Evolutionary conservation across 257 asterid species (phyloP).

Genomic region (Eucommia ulmoides): DNA sequence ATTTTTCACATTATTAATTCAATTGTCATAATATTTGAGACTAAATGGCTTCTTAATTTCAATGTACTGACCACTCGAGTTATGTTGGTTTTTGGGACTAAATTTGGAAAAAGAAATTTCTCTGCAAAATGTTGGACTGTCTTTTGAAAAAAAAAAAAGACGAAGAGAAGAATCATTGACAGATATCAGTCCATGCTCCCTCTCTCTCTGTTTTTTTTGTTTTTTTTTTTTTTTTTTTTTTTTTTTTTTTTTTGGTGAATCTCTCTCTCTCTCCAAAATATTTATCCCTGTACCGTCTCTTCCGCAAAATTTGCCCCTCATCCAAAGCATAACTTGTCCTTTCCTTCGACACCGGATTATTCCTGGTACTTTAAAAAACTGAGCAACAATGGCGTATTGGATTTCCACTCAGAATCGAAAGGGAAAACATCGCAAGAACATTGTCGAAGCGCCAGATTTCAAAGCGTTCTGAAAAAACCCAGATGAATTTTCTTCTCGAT

Average conservation of each 20-base stretch:
- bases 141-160: not conserved
- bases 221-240: no score
- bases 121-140: not conserved
- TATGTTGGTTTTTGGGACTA: not conserved
- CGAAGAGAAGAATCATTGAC: no score
- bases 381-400: no score
- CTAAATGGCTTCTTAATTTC: no score
- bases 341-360: not conserved
- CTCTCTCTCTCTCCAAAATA: not conserved
- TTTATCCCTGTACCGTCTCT: not conserved
- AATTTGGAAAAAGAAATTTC: not conserved
- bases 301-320: not conserved
- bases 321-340: not conserved
- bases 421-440: not conserved
- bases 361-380: not conserved
- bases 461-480: not conserved
- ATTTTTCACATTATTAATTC: no score
- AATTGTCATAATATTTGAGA: no score
- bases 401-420: not conserved
- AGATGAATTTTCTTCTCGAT: not conserved
- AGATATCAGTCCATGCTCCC: no score
- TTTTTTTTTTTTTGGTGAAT: no score
- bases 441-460: not conserved
- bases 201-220: no score
- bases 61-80: not conserved